Conservation (phyloP, 305 asterid species). For the Euphrasia arctica region DNA sequence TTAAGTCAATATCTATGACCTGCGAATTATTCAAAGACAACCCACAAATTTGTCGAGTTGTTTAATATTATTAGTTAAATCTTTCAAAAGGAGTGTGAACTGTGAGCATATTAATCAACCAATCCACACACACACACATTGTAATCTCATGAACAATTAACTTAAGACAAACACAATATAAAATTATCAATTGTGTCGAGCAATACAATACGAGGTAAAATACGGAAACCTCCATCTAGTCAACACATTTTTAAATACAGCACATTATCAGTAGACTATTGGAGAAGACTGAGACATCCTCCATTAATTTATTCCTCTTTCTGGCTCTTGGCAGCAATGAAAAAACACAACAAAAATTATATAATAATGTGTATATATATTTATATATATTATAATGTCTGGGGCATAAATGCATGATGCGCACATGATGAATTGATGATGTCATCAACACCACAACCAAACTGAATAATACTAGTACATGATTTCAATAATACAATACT, state of each 20-base stretch:
- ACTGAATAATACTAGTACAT: no score
- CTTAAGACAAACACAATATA: constrained; percentile 13
- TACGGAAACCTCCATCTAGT: constrained; percentile 40
- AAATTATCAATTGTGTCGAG: constrained; percentile 26
- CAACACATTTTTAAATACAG: constrained; percentile 37
- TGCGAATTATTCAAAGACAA: constrained; percentile 21
- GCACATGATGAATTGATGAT: constrained; percentile 13
- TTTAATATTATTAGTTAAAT: constrained; percentile 28
- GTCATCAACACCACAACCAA: no score
- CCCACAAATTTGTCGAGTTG: constrained; percentile 23
- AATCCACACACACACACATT: constrained; percentile 11
- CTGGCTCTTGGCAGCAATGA: no score
- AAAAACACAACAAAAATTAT: no score
- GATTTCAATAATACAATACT: no score
- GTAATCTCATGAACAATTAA: constrained; percentile 47
- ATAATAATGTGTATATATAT: no score
- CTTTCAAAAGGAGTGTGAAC: constrained; percentile 40
- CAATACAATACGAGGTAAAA: constrained; percentile 36
- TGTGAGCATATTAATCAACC: constrained; percentile 45
- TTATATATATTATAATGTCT: no score
- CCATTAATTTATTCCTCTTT: constrained; percentile 33
- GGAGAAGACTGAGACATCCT: constrained; percentile 23
- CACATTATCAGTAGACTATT: constrained; percentile 14
- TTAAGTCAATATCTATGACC: constrained; percentile 18
- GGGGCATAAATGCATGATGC: constrained; percentile 15